phyloP scores from a whole-genome alignment of 148 eudicot species.

The Chenopodium quinoa region DNA sequence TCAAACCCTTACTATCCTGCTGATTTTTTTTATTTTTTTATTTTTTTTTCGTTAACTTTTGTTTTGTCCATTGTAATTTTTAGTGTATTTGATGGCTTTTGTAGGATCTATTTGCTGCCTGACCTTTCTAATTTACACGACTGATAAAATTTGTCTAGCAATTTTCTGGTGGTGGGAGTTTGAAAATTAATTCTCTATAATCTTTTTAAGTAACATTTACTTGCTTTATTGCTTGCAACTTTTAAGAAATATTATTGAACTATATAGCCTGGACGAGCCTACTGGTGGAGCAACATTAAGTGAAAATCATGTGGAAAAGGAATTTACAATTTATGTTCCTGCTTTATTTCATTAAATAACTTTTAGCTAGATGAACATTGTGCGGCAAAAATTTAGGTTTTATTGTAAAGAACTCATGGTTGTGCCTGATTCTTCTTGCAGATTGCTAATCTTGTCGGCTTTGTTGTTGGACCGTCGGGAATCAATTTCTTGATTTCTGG shows the following conservation, averaged over 20 bases:
- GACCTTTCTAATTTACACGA: neutral
- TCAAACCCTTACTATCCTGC: neutral
- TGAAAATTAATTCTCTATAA: neutral
- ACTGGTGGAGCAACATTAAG: neutral
- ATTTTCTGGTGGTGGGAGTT: neutral
- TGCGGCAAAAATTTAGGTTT: neutral
- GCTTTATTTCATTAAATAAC: neutral
- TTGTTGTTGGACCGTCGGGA: constrained; percentile 94
- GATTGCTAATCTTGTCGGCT: constrained; percentile 95
- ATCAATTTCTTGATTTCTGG: constrained; percentile 73
- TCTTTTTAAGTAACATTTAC: neutral
- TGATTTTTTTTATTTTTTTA: too few species aligned
- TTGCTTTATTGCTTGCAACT: neutral
- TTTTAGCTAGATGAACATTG: neutral
- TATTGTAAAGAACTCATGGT: neutral
- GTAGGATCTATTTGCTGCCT: neutral
- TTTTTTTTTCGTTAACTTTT: neutral
- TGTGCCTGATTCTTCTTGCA: constrained; percentile 31
- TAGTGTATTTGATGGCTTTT: neutral
- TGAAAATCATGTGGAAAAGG: neutral
- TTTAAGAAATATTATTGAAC: neutral
- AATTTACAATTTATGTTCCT: neutral
- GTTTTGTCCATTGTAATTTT: neutral
- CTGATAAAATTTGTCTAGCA: neutral
- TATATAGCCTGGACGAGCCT: neutral